Base-by-base conservation (phyloP, 768 basidiomycete genomes). In the Antrodiella citrinella region DNA sequence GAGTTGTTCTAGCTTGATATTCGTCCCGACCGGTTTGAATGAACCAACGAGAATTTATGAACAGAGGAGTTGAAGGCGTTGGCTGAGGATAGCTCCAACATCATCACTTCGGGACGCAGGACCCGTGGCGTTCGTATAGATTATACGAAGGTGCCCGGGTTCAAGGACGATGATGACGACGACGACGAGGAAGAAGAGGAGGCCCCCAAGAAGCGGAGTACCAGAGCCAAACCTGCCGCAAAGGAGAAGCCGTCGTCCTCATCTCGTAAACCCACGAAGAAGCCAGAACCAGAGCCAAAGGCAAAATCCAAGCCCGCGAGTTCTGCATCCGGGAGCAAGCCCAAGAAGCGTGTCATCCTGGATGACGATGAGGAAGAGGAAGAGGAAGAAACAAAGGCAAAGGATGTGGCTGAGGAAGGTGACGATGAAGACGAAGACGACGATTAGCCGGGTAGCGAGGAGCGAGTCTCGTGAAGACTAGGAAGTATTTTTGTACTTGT, bases 361-460 rank as follows among this genome's bases (percentile, higher is more conserved):
- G 62, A 62, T 21, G 75, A 75, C 49, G 82, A 82, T 50, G 79
- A 77, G 51, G 73, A 71, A 49, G 72, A 75, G 50, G 66, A 63
- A 43, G 62, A 64, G 18, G 65, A 68, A 44, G 65, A 70, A 57
- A 66, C 68, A 50, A 57, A 53, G 39, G 71, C 72, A 50, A 64
- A 64, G 53, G 72, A 73, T 49, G 66, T 65, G 46, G 70, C 64
- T 13, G 74, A 73, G 40, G 73, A 68, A 52, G 74, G 68, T 58
- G 59, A 57, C 56, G 59, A 56, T 57, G 58, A 58, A 10, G 61
- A 56, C 11, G 59, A 50, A 1, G 62, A 61, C 4, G 62, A 56
- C 58, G 64, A 65, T 54, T 40, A 64, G 62, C 21, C 30, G 30
- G 15, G 30, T 7, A 35, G n/a, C n/a, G n/a, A n/a, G n/a, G n/a